Evolutionary conservation across 805 yeast genomes (phyloP), one percentile per base, ranked within the genome.

Genomic region (Groenewaldozyma salmanticensis): DNA sequence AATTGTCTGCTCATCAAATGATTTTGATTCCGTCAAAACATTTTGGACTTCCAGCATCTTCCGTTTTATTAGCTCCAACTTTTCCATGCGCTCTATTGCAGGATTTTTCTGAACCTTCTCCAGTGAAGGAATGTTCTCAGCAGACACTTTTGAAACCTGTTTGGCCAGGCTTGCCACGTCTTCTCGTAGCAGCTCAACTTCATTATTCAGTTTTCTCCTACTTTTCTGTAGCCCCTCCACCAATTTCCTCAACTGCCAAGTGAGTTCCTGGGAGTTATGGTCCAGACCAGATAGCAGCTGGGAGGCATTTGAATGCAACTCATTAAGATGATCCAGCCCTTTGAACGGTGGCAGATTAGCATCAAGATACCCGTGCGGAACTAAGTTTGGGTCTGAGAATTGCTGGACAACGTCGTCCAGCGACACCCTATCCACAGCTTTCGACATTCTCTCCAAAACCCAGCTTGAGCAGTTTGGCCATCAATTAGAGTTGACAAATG

Each of bases 251-350:
- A 61, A 52, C 37, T 53, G 51, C 43, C 46, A 46, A 9, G 58
- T 53, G 15, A 60, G 44, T 21, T 50, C 55, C 43, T 56, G 60
- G 11, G 51, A 47, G 31, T 54, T 45, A 19, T 49, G 47, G 35
- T 61, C 64, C 22, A 61, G 49, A 24, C 45, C 51, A 9, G 64
- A 55, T 37, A 53, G 45, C 13, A 61, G 54, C 39, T 52, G 46
- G 7, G 58, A 53, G 9, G 60, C 44, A 11, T 53, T 39, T 1
- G 53, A 38, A 32, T 59, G 57, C 35, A 57, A 43, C 18, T 51
- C 56, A 13, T 48, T 44, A 13, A 58, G 41, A 33, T 52, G 43
- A 22, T 38, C 39, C 4, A 22, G 21, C 31, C 39, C n/a, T 13
- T 35, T 41, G 29, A 34, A 43, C 15, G 32, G 27, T 5, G 51